Percentiles rank a stretch among this genome's conserved stretches.
Conservation (phyloP, 176 grass and related monocot genomes). For the Oryza glumipatula region DNA sequence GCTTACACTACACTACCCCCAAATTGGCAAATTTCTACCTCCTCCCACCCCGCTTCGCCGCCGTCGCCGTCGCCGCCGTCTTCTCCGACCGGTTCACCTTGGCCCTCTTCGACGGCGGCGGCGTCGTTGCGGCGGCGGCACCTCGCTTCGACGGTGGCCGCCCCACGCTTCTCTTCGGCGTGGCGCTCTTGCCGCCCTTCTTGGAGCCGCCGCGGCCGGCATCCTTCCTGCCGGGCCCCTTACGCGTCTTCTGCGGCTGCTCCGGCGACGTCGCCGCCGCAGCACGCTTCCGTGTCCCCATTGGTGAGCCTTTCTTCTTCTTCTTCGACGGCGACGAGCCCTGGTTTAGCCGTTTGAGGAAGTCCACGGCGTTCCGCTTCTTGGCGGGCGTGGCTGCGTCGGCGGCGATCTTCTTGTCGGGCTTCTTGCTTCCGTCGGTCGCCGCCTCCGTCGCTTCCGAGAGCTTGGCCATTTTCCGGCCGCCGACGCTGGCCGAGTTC, state of each 20-base stretch:
- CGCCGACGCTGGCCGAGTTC: constrained; percentile 12
- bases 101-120: constrained; percentile 65
- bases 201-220: constrained; percentile 50
- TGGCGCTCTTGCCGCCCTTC: constrained; percentile 26
- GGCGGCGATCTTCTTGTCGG: constrained; percentile 39
- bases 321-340: constrained; percentile 43
- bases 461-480: constrained; percentile 31
- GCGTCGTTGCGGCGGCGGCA: constrained; percentile 28
- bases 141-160: constrained; percentile 76
- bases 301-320: constrained; percentile 35
- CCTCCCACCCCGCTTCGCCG: constrained; percentile 57
- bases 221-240: constrained; percentile 40
- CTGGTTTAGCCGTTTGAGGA: constrained; percentile 85
- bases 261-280: not conserved
- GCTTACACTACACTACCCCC: constrained; percentile 6
- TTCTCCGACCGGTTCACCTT: constrained; percentile 59
- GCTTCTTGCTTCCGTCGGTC: not conserved
- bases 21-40: constrained; percentile 1
- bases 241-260: constrained; percentile 23
- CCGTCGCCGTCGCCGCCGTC: not conserved
- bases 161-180: constrained; percentile 65
- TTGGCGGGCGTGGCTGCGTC: constrained; percentile 34
- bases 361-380: constrained; percentile 75
- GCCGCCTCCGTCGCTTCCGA: not conserved
- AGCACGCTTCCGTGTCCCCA: constrained; percentile 42